Base-by-base conservation (phyloP, 2,329 filamentous ascomycete species). In the Fusarium continuum region DNA sequence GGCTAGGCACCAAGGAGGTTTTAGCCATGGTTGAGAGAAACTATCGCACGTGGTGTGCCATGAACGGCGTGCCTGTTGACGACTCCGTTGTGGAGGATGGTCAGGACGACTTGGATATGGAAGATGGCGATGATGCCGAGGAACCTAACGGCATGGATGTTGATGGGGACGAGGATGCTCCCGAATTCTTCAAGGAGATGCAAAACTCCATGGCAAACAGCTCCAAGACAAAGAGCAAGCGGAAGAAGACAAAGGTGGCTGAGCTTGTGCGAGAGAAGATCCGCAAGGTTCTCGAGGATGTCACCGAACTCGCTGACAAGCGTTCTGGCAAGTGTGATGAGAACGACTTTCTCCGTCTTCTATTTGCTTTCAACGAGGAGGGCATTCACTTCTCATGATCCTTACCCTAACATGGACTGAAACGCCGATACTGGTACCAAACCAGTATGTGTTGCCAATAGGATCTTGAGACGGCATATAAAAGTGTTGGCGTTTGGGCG, bases 261-360 rank as follows among this genome's bases (percentile, higher is more conserved):
- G 87, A 93, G 71, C 77, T 97, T 28, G 90, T 99, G n/a, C 85
- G 89, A 65, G 86, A 90, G 70, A 98, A 98, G 79, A 90, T 98
- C 38, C 83, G 90, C 70, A 91, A 89, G 73, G 92, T 97, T 17
- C 82, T 98, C 17, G 90, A 94, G 73, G 86, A 90, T 64, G 88
- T 90, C 53, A 97, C 93, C 0, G 85, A 88, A 41, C 81, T 98
- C 49, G 89, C 88, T 4, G 92, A 96, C 59, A 92, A 91, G 79
- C 83, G 94, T 65, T 86, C 93, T 10, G 85, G 92, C 60, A 89
- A 95, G 81, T 96, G 93, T 72, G 93, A 97, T 72, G 92, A 98
- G 78, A 93, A 91, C 47, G 93, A 97, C 71, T 98, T 97, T 73
- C 78, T 99, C 74, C 89, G 88, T 68, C 76, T 97, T 65, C 78